A percentile compares a stretch with the other conserved stretches of the same genome.
Conservation (phyloP, 176 grass and related monocot genomes). For the Alopecurus myosuroides region DNA sequence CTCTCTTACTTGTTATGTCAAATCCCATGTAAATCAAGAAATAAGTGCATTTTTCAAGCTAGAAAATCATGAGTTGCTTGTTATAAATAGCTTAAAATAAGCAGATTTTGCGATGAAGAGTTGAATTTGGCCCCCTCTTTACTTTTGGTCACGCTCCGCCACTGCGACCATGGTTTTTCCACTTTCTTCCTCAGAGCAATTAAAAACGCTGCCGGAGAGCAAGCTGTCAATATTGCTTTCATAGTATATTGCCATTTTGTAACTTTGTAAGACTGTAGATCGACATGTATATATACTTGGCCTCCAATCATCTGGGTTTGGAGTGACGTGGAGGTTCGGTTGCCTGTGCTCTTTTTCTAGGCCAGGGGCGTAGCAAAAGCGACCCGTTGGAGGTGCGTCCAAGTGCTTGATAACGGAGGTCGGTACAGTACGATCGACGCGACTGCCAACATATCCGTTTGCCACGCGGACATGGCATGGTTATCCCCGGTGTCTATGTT, state of each 20-base stretch:
- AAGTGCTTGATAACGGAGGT: neutral
- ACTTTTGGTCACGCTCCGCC: too few species aligned
- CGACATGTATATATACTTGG: neutral
- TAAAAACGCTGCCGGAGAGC: neutral
- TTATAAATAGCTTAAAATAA: too few species aligned
- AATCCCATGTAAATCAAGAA: too few species aligned
- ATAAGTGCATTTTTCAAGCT: too few species aligned
- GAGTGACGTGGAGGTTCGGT: constrained; percentile 12
- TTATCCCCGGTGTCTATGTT: neutral
- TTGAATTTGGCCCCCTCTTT: too few species aligned
- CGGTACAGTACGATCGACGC: neutral
- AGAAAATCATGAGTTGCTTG: too few species aligned
- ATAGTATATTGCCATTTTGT: constrained; percentile 2
- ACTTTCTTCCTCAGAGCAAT: neutral
- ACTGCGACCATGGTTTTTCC: too few species aligned
- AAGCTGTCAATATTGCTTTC: neutral
- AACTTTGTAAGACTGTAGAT: neutral
- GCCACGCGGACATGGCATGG: neutral
- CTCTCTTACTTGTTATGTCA: too few species aligned
- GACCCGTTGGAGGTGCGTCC: neutral
- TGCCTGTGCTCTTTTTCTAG: neutral
- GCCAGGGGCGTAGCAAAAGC: neutral
- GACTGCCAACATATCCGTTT: constrained; percentile 5
- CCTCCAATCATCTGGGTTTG: neutral
- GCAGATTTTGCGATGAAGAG: too few species aligned